A percentile compares a stretch with the other conserved stretches of the same genome.
phyloP scores from a whole-genome alignment of 176 grass and related monocot genomes.

The Musa troglodytarum region DNA sequence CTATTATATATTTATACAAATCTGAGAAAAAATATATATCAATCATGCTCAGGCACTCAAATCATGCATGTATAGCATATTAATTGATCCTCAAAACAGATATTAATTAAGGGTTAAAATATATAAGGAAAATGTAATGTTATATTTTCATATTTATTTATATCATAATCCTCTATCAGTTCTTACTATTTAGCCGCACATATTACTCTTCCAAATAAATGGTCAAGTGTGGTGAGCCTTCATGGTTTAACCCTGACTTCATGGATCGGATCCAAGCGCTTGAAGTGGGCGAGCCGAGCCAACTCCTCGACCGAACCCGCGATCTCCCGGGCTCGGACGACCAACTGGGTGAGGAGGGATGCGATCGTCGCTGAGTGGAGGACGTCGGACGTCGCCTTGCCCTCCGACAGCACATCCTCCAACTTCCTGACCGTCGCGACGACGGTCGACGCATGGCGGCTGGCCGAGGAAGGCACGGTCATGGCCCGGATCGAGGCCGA shows the following conservation, averaged over 20 bases:
- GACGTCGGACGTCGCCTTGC: conserved; percentile 28
- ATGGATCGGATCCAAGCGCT: conserved; percentile 25
- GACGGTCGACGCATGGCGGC: conserved; percentile 33
- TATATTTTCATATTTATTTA: no score
- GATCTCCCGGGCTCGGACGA: conserved; percentile 39
- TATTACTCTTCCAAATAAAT: conserved; percentile 24
- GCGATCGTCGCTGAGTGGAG: conserved; percentile 52
- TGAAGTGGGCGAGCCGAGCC: conserved; percentile 49
- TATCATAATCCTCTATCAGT: no score
- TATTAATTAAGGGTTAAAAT: no score
- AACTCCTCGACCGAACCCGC: conserved; percentile 42
- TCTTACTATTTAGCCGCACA: no score
- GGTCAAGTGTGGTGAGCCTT: conserved; percentile 1
- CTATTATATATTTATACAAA: no score
- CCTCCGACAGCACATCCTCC: conserved; percentile 22
- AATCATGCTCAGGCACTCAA: no score
- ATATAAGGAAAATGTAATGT: no score
- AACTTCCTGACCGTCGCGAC: conserved; percentile 25
- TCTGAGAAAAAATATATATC: no score
- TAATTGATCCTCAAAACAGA: no score
- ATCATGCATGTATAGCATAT: no score
- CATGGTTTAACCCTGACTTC: conserved; percentile 24
- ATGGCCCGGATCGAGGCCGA: conserved; percentile 44
- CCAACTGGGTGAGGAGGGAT: conserved; percentile 59
- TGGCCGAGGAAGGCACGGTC: conserved; percentile 31